phyloP scores from a whole-genome alignment of 768 basidiomycete species.

The Harrya chromipes region DNA sequence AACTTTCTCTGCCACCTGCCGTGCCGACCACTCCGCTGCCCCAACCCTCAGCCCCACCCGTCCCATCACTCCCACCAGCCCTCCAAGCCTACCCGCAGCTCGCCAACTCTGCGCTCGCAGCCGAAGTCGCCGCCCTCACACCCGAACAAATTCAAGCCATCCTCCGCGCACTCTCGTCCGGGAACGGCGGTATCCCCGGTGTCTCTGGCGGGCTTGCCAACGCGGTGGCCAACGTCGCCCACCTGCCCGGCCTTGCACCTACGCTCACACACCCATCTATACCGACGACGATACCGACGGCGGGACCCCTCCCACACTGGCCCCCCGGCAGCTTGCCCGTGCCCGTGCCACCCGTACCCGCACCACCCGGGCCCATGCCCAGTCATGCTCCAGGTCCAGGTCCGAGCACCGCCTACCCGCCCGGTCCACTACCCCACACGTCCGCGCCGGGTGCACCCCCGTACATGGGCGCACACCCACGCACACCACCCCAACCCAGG shows the following conservation, averaged over 20 bases:
- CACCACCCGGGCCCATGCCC: background rate
- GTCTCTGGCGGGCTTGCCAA: conserved; percentile 29
- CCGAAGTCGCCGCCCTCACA: conserved; percentile 70
- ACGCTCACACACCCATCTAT: conserved; percentile 14
- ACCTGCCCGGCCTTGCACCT: background rate
- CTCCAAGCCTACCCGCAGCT: conserved; percentile 34
- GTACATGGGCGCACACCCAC: conserved; percentile 17
- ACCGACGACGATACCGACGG: conserved; percentile 7
- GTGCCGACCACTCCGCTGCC: conserved; percentile 13
- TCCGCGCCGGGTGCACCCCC: conserved; percentile 4
- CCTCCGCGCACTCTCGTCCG: conserved; percentile 52
- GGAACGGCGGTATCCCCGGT: conserved; percentile 33
- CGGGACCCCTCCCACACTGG: conserved; percentile 18
- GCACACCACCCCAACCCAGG: conserved; percentile 25
- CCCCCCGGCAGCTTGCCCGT: conserved; percentile 5
- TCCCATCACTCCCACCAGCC: conserved; percentile 22
- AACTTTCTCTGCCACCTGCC: conserved; percentile 49
- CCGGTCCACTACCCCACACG: conserved; percentile 4
- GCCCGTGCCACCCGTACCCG: conserved; percentile 1
- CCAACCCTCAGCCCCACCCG: conserved; percentile 13
- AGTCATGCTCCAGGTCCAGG: background rate
- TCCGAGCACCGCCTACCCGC: conserved; percentile 1
- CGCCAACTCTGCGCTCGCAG: conserved; percentile 54
- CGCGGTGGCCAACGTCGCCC: conserved; percentile 22
- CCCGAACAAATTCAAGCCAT: conserved; percentile 74